Evolutionary conservation across 805 yeast genomes (phyloP).

Genomic region (Cyberlindnera subsufficiens): DNA sequence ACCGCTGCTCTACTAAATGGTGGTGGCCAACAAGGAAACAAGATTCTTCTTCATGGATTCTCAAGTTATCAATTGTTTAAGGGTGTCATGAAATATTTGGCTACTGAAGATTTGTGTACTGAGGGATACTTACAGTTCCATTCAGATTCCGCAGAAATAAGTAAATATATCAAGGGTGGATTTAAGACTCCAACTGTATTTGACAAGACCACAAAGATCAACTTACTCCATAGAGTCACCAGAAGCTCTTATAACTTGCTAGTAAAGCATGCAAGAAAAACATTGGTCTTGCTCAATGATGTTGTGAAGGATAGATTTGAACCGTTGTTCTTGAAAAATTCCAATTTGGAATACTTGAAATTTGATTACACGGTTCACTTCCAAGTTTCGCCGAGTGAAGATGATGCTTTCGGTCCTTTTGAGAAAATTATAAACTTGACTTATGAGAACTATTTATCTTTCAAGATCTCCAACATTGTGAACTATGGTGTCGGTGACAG

Average conservation of each 20-base stretch:
- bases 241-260: conserved; percentile 56
- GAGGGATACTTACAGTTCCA: conserved; percentile 65
- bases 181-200: conserved; percentile 71
- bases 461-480: conserved; percentile 55
- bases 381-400: conserved; percentile 36
- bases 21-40: conserved; percentile 71
- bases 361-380: conserved; percentile 56
- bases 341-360: conserved; percentile 46
- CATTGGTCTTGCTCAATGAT: conserved; percentile 67
- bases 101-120: conserved; percentile 64
- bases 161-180: conserved; percentile 45
- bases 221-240: conserved; percentile 78
- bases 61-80: conserved; percentile 92
- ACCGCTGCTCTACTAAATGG: conserved; percentile 81
- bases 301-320: conserved; percentile 80
- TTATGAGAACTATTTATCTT: conserved; percentile 57
- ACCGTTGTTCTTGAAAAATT: conserved; percentile 61
- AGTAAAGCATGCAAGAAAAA: conserved; percentile 59
- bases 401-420: conserved; percentile 52
- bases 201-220: conserved; percentile 71
- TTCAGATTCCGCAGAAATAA: conserved; percentile 33
- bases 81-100: conserved; percentile 76
- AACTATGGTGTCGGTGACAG: conserved; percentile 51
- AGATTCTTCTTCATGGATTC: conserved; percentile 77
- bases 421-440: conserved; percentile 70